Evolutionary conservation across 1,284 basidiomycete species (phyloP).

Genomic region (Ustilago xerochloae): DNA sequence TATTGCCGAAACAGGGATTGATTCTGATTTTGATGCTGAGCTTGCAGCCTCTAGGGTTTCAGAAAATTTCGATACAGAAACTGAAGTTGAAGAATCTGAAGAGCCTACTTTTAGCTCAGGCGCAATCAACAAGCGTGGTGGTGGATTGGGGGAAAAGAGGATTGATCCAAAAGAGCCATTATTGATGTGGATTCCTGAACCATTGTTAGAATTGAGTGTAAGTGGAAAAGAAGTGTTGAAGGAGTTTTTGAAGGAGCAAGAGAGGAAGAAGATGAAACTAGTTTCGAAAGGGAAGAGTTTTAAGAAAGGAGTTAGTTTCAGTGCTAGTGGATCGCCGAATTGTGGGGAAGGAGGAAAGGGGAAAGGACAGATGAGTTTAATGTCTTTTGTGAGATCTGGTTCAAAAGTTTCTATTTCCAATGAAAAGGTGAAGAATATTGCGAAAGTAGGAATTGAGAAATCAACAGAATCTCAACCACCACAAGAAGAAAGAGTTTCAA

Average conservation of each 20-base stretch:
- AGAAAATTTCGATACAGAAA: constrained; percentile 7
- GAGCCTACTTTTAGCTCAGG: too few species aligned
- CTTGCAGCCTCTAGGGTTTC: neutral
- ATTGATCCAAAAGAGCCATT: constrained; percentile 11
- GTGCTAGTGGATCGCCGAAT: neutral
- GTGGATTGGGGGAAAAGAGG: neutral
- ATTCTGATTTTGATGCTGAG: constrained; percentile 15
- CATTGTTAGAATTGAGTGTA: constrained; percentile 16
- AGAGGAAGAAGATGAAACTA: constrained; percentile 20
- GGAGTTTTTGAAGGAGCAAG: constrained; percentile 3
- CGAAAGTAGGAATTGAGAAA: neutral
- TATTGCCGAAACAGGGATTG: constrained; percentile 13
- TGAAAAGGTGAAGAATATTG: neutral
- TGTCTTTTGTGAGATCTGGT: neutral
- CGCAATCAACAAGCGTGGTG: too few species aligned
- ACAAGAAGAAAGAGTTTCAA: neutral
- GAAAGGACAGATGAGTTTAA: neutral
- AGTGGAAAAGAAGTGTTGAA: constrained; percentile 10
- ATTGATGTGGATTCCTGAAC: constrained; percentile 43
- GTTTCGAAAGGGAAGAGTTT: neutral
- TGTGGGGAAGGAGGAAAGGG: neutral
- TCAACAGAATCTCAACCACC: neutral
- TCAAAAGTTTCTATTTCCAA: neutral
- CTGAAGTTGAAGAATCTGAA: neutral
- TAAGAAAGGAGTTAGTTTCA: neutral